Evolutionary conservation across 140 eudicot genomes (phyloP), one percentile per base, ranked within the genome.

Genomic region (Flaveria floridana): DNA sequence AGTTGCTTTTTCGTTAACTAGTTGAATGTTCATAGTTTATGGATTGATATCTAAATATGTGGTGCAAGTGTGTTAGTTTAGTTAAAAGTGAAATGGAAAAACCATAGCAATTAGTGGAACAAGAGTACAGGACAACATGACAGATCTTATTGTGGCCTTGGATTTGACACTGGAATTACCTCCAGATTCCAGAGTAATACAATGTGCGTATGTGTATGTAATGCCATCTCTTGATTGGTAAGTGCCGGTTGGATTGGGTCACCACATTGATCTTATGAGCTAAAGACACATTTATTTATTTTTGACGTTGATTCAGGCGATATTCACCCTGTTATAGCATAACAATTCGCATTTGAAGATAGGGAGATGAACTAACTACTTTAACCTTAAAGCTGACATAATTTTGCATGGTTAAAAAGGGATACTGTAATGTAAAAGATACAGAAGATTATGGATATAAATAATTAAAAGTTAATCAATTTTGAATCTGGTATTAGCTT

Each of bases 311-410:
- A 71, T 61, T 50, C 63, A 37, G 68, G 61, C 52, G 64, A 10
- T 26, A 23, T 39, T 71, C 20, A 71, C 57, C 72, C 14, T 37
- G 50, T 64, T 23, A 63, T 73, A 63, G 74, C 68, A 63, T 50
- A 18, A n/a, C 37, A 21, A 41, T 53, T 20, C 5, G 20, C 48
- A 63, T 78, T 71, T 78, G 73, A 51, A 20, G 64, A n/a, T 46
- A 25, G 14, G 69, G 52, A 42, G 80, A 68, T 57, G 44, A 20
- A 51, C 44, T 37, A 50, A 52, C 34, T 76, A 37, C 57, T 66
- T 39, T 34, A 14, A 53, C 47, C 46, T 74, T 18, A 47, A 28
- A 10, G 48, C 16, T 63, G 58, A 52, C 26, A 51, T 46, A 65
- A 47, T 3, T 8, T 70, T 9, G 37, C 26, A 46, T 69, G 44